Evolutionary conservation across 2,329 filamentous ascomycete genomes (phyloP), one percentile per base, ranked within the genome.

Genomic region (Fusarium chaquense): DNA sequence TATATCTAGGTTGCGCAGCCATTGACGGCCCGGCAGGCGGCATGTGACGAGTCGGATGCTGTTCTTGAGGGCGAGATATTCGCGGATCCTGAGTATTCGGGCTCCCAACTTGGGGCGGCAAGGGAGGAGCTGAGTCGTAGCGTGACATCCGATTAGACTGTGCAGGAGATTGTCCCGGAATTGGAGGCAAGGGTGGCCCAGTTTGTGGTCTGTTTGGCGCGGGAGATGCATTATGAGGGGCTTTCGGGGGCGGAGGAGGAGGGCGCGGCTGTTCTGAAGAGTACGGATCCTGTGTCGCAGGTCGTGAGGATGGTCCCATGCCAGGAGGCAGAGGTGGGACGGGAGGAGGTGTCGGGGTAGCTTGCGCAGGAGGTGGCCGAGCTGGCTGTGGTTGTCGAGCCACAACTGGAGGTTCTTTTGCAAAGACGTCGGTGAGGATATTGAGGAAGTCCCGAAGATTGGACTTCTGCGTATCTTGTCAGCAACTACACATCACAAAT

Each of bases 381-480:
- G 84, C 83, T 74, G 86, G 85, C 69, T 38, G 62, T 16, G 47
- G 38, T 22, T 89, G 89, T 71, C 89, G 90, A 35, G 94, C 89
- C 64, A 96, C 89, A 6, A 98, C 93, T 0, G 96, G 96, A 11
- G 96, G 96, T 75, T 99, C 96, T 80, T 97, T 97, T 38, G 94
- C 91, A 77, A 99, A 99, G 24, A 98, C 85, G 56, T 96, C 93
- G 71, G 91, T 88, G 5, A 99, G 81, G 30, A 97, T 91, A 18
- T 88, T 89, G 4, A 98, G 81, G 60, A 98, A 93, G 76, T 97
- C 94, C 43, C 91, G 82, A 4, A 98, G 83, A 33, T 90, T 94
- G 1, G 93, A 97, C 83, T 93, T 95, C 93, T 90, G 52, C 4
- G 15, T 22, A 52, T 18, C 12, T 30, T 50, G 53, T 72, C 22